Percentiles rank a stretch among this genome's conserved stretches.
Conservation (phyloP, 2,329 filamentous ascomycete genomes). For the Tolypocladium inflatum region DNA sequence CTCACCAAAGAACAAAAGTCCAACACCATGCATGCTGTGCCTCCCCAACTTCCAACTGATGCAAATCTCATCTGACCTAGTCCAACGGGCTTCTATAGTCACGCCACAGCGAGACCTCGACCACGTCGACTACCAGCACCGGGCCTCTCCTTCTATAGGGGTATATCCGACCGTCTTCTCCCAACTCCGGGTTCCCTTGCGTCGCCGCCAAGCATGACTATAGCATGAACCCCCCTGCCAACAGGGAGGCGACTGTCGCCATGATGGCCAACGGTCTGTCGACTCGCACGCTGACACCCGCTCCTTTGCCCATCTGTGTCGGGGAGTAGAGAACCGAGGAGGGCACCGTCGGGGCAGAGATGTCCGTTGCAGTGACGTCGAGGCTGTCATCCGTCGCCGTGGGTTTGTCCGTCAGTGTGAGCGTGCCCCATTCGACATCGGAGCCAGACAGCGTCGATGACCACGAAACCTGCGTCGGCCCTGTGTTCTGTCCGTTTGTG, state of each 20-base stretch:
- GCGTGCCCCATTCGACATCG: slow-evolving; percentile 32
- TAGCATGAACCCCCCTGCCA: background rate
- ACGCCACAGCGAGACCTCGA: background rate
- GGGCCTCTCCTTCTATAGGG: background rate
- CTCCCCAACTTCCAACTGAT: background rate
- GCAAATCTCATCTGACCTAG: background rate
- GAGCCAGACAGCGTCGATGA: slow-evolving; percentile 32
- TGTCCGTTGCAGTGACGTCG: slow-evolving; percentile 12
- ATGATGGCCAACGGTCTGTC: background rate
- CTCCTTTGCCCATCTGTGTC: slow-evolving; percentile 1
- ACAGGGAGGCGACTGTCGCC: background rate
- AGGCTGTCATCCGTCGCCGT: slow-evolving; percentile 17
- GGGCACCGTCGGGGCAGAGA: slow-evolving; percentile 5
- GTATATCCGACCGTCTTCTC: background rate
- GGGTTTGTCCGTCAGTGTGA: slow-evolving; percentile 31
- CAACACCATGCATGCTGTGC: background rate
- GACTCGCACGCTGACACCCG: background rate
- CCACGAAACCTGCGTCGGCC: slow-evolving; percentile 34
- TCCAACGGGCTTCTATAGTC: background rate
- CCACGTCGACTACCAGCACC: background rate
- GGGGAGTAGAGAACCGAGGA: slow-evolving; percentile 5
- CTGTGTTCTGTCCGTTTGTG: slow-evolving; percentile 26
- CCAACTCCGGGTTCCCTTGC: background rate
- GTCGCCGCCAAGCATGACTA: background rate
- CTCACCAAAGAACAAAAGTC: background rate